phyloP scores from a whole-genome alignment of 805 yeast species.

The Middelhovenomyces tepae region DNA sequence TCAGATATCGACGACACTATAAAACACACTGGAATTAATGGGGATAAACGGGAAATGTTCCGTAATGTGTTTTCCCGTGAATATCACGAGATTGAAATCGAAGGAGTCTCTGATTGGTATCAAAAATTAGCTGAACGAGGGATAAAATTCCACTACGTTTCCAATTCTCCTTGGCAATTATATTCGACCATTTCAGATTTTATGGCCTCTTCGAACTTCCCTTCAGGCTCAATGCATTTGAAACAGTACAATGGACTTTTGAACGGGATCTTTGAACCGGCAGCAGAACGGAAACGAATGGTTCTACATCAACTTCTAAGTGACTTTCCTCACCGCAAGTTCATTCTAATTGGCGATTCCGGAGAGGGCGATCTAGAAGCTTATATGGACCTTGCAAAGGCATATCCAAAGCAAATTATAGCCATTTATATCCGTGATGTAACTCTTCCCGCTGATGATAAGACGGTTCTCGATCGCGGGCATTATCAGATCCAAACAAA shows the following conservation, averaged over 20 bases:
- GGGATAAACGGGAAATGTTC: conserved; percentile 77
- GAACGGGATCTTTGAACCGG: conserved; percentile 77
- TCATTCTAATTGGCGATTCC: conserved; percentile 86
- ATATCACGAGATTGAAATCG: conserved; percentile 58
- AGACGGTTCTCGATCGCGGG: conserved; percentile 18
- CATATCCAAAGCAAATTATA: conserved; percentile 52
- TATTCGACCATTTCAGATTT: conserved; percentile 53
- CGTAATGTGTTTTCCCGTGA: conserved; percentile 66
- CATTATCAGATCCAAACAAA: conserved; percentile 19
- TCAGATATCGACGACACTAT: conserved; percentile 95
- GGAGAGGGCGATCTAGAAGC: conserved; percentile 96
- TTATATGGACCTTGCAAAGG: conserved; percentile 58
- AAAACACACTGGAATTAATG: conserved; percentile 80
- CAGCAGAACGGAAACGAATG: conserved; percentile 67
- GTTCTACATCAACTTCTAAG: conserved; percentile 52
- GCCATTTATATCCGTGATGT: conserved; percentile 81
- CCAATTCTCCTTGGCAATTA: conserved; percentile 92
- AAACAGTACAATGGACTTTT: conserved; percentile 80
- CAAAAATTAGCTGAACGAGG: conserved; percentile 36
- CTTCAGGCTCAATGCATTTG: conserved; percentile 75
- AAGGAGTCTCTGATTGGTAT: conserved; percentile 70
- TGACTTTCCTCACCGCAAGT: conserved; percentile 71
- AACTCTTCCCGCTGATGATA: conserved; percentile 25
- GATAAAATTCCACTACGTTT: conserved; percentile 80
- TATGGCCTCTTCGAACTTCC: conserved; percentile 48